phyloP scores from a whole-genome alignment of 169 alveolate genomes.

The Eimeria praecox region DNA sequence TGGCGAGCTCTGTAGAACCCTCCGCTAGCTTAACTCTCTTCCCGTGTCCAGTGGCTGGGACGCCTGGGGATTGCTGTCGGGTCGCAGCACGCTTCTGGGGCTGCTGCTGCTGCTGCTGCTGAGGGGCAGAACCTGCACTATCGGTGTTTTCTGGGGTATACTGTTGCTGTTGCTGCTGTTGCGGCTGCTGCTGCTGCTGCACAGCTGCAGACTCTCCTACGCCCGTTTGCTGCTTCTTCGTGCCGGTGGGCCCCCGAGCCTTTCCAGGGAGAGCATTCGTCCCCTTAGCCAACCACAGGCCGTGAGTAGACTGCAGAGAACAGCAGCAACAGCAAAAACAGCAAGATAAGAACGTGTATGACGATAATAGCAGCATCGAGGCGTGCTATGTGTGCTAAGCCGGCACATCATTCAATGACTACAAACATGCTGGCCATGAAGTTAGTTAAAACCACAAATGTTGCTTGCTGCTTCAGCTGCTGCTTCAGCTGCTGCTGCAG shows the following conservation, averaged over 20 bases:
- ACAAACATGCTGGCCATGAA: not conserved
- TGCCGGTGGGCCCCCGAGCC: slow-evolving; percentile 29
- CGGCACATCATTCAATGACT: not conserved
- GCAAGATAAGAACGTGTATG: not conserved
- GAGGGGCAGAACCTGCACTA: slow-evolving; percentile 14
- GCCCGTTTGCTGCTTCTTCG: slow-evolving; percentile 46
- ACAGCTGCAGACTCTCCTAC: slow-evolving; percentile 57
- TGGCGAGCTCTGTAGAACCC: slow-evolving; percentile 3
- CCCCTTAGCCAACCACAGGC: slow-evolving; percentile 44
- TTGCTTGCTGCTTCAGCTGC: not conserved
- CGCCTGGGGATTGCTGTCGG: slow-evolving; percentile 53
- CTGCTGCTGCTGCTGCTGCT: slow-evolving; percentile 59
- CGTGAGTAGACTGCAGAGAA: slow-evolving; percentile 45
- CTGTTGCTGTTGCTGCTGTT: slow-evolving; percentile 71
- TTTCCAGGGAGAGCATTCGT: not conserved
- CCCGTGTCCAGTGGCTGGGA: slow-evolving; percentile 41
- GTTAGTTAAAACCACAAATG: not conserved
- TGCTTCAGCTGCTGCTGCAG: not conserved
- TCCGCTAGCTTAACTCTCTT: slow-evolving; percentile 50
- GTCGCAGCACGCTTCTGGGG: slow-evolving; percentile 53
- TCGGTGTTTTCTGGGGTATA: slow-evolving; percentile 25
- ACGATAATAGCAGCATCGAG: not conserved
- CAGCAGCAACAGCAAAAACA: slow-evolving; percentile 40
- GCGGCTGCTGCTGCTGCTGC: slow-evolving; percentile 70
- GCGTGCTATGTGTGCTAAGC: not conserved